These are phyloP conservation scores for Colletotrichum eleusines DNA, from an alignment of 2,329 filamentous ascomycete species.

Conservation along the genomic window DNA sequence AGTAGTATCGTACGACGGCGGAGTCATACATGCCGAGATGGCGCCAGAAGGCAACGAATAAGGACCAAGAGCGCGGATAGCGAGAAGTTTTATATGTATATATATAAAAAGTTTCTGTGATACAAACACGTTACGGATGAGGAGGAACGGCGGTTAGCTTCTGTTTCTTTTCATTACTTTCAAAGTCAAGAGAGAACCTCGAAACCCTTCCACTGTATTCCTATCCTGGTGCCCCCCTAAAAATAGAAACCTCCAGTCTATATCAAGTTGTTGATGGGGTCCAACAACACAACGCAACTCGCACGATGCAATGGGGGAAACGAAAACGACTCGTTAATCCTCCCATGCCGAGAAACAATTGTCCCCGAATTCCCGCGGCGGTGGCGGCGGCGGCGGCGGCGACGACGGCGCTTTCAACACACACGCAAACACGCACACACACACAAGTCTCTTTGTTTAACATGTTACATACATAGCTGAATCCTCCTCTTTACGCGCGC, in stretches of 20 bases:
- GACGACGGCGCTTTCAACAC: conserved; percentile 27
- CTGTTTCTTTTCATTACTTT: not conserved
- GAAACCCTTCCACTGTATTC: not conserved
- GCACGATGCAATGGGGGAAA: not conserved
- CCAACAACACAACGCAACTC: conserved; percentile 6
- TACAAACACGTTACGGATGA: not conserved
- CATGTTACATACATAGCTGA: conserved; percentile 42
- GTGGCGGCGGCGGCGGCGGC: not conserved
- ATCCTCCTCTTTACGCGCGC: conserved; percentile 25
- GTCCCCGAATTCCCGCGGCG: conserved; percentile 18
- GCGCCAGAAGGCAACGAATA: conserved; percentile 20
- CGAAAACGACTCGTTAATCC: not conserved
- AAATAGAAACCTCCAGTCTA: conserved; percentile 9
- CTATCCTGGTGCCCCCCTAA: not conserved
- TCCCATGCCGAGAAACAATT: conserved; percentile 5
- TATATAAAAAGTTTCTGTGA: no score
- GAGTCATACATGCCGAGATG: conserved; percentile 17
- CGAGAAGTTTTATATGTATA: not conserved
- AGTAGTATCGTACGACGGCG: conserved; percentile 39
- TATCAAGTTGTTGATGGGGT: conserved; percentile 13
- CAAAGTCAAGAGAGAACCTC: not conserved
- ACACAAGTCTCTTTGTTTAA: conserved; percentile 35
- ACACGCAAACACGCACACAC: not conserved
- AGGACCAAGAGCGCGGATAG: not conserved
- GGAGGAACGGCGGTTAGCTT: not conserved